These are phyloP conservation scores for Hordeum marinum DNA, from an alignment of 176 grass and related monocot species.

Conservation along the genomic window DNA sequence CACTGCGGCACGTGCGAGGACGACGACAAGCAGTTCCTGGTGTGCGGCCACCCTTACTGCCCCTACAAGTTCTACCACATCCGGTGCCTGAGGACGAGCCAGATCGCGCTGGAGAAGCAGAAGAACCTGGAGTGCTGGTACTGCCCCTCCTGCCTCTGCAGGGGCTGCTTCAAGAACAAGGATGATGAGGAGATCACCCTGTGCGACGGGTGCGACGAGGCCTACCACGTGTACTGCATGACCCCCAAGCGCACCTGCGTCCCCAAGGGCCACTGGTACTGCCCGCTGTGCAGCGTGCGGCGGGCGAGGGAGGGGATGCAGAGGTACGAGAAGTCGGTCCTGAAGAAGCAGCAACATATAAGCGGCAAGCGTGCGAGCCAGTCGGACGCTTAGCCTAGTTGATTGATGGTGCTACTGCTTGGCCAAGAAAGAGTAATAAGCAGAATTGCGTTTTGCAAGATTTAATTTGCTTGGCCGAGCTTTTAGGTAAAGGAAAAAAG, in stretches of 20 bases:
- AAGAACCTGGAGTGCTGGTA: slow-evolving; percentile 72
- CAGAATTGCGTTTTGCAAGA: background rate
- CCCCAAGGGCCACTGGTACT: slow-evolving; percentile 79
- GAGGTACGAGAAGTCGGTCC: slow-evolving; percentile 55
- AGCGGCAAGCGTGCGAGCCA: slow-evolving; percentile 3
- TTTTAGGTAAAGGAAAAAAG: background rate
- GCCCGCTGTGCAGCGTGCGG: slow-evolving; percentile 46
- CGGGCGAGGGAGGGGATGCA: slow-evolving; percentile 54
- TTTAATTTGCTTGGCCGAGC: slow-evolving; percentile 5
- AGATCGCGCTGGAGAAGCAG: slow-evolving; percentile 68
- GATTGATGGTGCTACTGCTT: background rate
- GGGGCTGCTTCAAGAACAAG: slow-evolving; percentile 65
- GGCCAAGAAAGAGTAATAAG: background rate
- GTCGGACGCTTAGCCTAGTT: background rate
- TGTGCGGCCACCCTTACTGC: slow-evolving; percentile 72
- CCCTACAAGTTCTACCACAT: slow-evolving; percentile 84
- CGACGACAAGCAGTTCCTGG: slow-evolving; percentile 71
- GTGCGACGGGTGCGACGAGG: slow-evolving; percentile 88
- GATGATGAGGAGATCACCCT: slow-evolving; percentile 70
- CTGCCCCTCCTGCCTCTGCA: slow-evolving; percentile 91
- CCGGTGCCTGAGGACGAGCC: slow-evolving; percentile 72
- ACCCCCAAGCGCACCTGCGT: slow-evolving; percentile 44
- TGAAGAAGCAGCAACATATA: slow-evolving; percentile 31
- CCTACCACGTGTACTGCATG: slow-evolving; percentile 87
- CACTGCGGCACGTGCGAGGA: slow-evolving; percentile 78